A percentile compares a stretch with the other conserved stretches of the same genome.
These are phyloP conservation scores for Barnettozyma sp. DNA, from an alignment of 805 yeast species.

Conservation along the genomic window DNA sequence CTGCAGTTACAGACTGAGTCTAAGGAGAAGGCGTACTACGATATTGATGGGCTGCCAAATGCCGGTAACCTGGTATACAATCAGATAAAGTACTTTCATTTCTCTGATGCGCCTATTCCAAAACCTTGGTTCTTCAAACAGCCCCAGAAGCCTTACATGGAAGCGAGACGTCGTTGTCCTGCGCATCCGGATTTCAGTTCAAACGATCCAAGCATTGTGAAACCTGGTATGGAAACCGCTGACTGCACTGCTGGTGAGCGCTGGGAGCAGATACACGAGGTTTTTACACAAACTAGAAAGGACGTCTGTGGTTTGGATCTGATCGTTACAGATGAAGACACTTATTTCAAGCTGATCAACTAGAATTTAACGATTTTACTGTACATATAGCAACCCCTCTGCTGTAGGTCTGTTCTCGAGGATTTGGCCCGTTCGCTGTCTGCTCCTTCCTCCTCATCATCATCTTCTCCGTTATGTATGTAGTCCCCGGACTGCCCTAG, in stretches of 20 bases:
- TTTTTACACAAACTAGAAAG: slow-evolving; percentile 15
- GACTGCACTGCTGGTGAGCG: slow-evolving; percentile 21
- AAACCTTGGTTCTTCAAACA: slow-evolving; percentile 49
- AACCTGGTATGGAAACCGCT: slow-evolving; percentile 3
- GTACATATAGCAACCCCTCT: no score
- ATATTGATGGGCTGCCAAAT: slow-evolving; percentile 10
- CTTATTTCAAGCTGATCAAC: slow-evolving; percentile 19
- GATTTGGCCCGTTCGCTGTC: no score
- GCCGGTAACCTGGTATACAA: slow-evolving; percentile 20
- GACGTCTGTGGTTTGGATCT: slow-evolving; percentile 22
- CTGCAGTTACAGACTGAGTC: slow-evolving; percentile 12
- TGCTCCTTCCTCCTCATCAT: no score
- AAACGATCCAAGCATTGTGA: slow-evolving; percentile 3
- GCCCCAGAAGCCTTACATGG: slow-evolving; percentile 12
- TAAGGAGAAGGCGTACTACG: slow-evolving; percentile 16
- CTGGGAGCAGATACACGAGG: slow-evolving; percentile 18
- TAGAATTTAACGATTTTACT: slow-evolving; percentile 2
- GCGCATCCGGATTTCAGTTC: slow-evolving; percentile 12
- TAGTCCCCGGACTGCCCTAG: no score
- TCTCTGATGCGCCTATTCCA: slow-evolving; percentile 58
- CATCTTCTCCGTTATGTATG: no score
- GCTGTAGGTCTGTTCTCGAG: no score
- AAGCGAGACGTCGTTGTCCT: slow-evolving; percentile 15
- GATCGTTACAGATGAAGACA: slow-evolving; percentile 16
- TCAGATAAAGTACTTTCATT: slow-evolving; percentile 46